Evolutionary conservation across 2,329 filamentous ascomycete genomes (phyloP).

Genomic region (Epicoccum nigrum): DNA sequence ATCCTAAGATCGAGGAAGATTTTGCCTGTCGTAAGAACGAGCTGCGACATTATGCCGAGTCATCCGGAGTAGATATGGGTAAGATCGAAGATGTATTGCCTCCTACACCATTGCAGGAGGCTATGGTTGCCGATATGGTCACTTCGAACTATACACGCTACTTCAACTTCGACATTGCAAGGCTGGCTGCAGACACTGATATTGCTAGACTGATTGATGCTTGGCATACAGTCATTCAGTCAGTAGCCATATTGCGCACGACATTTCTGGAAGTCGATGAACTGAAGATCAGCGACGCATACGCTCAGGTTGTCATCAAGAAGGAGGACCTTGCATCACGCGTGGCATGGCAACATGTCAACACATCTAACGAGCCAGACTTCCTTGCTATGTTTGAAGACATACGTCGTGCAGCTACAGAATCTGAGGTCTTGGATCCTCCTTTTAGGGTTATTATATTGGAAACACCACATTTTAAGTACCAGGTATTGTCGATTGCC

Average conservation of each 20-base stretch:
- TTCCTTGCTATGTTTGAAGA: conserved; percentile 40
- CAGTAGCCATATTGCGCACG: conserved; percentile 76
- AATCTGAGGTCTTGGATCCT: conserved; percentile 14
- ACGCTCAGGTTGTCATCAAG: conserved; percentile 54
- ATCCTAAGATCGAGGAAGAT: conserved; percentile 8
- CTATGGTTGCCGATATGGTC: conserved; percentile 83
- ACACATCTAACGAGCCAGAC: conserved; percentile 27
- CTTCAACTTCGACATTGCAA: conserved; percentile 82
- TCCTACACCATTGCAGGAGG: conserved; percentile 83
- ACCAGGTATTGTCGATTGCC: conserved; percentile 72
- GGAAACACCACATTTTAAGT: conserved; percentile 41
- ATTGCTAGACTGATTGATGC: conserved; percentile 63
- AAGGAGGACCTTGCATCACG: neutral
- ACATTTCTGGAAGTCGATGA: conserved; percentile 71
- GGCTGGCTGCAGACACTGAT: conserved; percentile 63
- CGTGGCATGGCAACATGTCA: conserved; percentile 13
- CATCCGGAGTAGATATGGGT: conserved; percentile 42
- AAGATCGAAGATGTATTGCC: conserved; percentile 69
- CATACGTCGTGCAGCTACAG: conserved; percentile 45
- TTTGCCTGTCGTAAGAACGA: conserved; percentile 28
- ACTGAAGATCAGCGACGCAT: conserved; percentile 60
- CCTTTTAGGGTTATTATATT: conserved; percentile 49
- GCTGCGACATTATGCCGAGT: conserved; percentile 51
- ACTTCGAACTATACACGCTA: conserved; percentile 76
- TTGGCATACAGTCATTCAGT: conserved; percentile 64